Conservation (phyloP, 768 basidiomycete species). For the Calocybe indica region DNA sequence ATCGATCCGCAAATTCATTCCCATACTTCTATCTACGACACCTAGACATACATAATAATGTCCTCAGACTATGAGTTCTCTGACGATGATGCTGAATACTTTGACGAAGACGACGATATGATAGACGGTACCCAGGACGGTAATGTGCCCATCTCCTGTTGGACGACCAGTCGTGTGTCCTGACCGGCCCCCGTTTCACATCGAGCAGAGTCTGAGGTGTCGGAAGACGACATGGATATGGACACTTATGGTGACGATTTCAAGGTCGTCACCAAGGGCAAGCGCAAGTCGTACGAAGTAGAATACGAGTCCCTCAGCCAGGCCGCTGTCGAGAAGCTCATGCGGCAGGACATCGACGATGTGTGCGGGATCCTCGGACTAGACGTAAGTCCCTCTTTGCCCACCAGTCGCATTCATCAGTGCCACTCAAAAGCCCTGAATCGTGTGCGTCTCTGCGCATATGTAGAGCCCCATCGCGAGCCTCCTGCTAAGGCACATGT, state of each 20-base stretch:
- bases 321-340: conserved; percentile 67
- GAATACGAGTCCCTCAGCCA: conserved; percentile 76
- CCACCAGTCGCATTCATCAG: background rate
- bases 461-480: conserved; percentile 61
- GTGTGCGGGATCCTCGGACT: conserved; percentile 85
- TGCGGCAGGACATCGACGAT: conserved; percentile 77
- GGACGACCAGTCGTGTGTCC: conserved; percentile 2
- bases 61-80: conserved; percentile 67
- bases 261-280: conserved; percentile 46
- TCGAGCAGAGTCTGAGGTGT: conserved; percentile 13
- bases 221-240: conserved; percentile 66
- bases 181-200: conserved; percentile 1
- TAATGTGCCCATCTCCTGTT: conserved; percentile 26
- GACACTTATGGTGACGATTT: conserved; percentile 62
- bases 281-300: conserved; percentile 75
- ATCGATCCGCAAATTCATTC: too few relatives aligned
- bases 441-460: conserved; percentile 1
- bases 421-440: background rate
- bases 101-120: conserved; percentile 70
- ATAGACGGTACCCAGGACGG: conserved; percentile 61
- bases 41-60: conserved; percentile 17
- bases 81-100: conserved; percentile 61
- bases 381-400: conserved; percentile 55
- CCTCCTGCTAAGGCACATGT: conserved; percentile 73
- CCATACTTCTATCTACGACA: too few relatives aligned